These are phyloP conservation scores for Backusella liffmaniae DNA, from an alignment of 192 early-diverging fungal genomes.

Conservation along the genomic window DNA sequence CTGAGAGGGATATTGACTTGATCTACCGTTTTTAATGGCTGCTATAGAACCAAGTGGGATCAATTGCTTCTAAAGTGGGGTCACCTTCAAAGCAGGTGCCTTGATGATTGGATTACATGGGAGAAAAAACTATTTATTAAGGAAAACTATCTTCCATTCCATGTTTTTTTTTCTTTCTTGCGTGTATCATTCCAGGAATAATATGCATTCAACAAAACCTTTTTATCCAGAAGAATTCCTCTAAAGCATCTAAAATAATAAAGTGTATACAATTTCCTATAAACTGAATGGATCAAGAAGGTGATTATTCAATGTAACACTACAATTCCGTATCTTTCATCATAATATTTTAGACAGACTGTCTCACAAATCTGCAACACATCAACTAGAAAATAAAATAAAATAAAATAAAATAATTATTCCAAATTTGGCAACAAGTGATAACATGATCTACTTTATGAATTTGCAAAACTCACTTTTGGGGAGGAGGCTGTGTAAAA, in stretches of 20 bases:
- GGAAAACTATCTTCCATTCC: constrained; percentile 31
- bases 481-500: neutral
- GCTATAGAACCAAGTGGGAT: constrained; percentile 32
- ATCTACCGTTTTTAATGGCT: constrained; percentile 29
- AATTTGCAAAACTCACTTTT: neutral
- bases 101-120: constrained; percentile 35
- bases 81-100: constrained; percentile 35
- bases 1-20: constrained; percentile 32
- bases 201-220: constrained; percentile 26
- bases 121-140: constrained; percentile 23
- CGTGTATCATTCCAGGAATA: constrained; percentile 22
- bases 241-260: neutral
- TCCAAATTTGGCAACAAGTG: neutral
- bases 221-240: constrained; percentile 21
- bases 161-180: constrained; percentile 12
- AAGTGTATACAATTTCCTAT: neutral
- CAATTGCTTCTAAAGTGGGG: constrained; percentile 35
- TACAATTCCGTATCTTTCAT: neutral
- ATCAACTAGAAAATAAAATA: neutral
- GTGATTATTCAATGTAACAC: neutral
- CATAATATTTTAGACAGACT: neutral
- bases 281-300: neutral
- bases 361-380: neutral
- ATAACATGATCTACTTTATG: neutral
- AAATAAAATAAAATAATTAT: neutral